phyloP scores from a whole-genome alignment of 768 basidiomycete species.

The Rhizopogon vesiculosus region DNA sequence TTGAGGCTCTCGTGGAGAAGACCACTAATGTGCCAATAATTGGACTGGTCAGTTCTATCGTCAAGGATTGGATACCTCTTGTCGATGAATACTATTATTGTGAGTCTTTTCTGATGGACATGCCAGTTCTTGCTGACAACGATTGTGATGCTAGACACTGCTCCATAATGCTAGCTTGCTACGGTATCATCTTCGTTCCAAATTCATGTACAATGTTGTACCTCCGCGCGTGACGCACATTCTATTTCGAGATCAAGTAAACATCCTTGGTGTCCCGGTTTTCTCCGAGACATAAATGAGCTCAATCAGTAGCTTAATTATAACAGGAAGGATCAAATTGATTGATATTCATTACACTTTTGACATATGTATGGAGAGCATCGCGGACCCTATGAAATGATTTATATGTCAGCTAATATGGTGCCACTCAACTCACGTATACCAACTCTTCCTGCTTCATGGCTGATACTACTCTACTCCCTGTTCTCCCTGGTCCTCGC shows the following conservation, averaged over 20 bases:
- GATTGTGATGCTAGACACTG: slow-evolving; percentile 30
- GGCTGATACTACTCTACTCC: slow-evolving; percentile 3
- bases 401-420: too few species aligned
- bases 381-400: too few species aligned
- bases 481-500: slow-evolving; percentile 34
- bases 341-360: too few species aligned
- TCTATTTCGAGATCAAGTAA: too few species aligned
- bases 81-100: slow-evolving; percentile 92
- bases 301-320: too few species aligned
- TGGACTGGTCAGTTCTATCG: slow-evolving; percentile 61
- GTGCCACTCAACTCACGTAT: too few species aligned
- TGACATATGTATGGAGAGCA: too few species aligned
- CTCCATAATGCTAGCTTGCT: slow-evolving; percentile 28
- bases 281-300: too few species aligned
- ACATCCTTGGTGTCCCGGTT: too few species aligned
- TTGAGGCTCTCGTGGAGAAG: slow-evolving; percentile 56
- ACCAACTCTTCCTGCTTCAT: not conserved
- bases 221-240: not conserved
- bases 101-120: slow-evolving; percentile 31
- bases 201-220: not conserved
- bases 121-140: slow-evolving; percentile 1
- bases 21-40: slow-evolving; percentile 57
- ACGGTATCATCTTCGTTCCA: not conserved
- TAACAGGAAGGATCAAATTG: too few species aligned
- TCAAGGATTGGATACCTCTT: slow-evolving; percentile 84